Conservation (phyloP, 2,329 filamentous ascomycete species). For the Fusarium irregulare region DNA sequence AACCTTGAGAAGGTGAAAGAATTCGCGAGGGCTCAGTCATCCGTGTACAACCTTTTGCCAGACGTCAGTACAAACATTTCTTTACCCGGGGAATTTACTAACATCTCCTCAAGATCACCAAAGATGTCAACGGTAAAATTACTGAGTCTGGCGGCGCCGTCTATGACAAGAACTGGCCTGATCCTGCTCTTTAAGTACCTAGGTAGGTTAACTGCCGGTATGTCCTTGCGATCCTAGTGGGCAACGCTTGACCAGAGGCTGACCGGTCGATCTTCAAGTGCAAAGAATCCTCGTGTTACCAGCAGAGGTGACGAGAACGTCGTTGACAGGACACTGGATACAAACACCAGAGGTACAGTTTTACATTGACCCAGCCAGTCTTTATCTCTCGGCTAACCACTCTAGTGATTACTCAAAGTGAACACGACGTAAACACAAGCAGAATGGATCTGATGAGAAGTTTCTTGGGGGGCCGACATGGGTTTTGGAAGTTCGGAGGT, state of each 20-base stretch:
- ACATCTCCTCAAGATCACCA: neutral
- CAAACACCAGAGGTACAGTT: neutral
- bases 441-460: neutral
- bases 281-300: neutral
- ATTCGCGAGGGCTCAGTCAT: accelerated
- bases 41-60: accelerated
- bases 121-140: neutral
- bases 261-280: neutral
- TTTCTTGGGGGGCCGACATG: too few relatives aligned
- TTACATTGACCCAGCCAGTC: neutral
- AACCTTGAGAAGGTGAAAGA: accelerated
- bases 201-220: neutral
- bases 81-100: accelerated
- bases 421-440: neutral
- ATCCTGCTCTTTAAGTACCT: too few relatives aligned
- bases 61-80: neutral
- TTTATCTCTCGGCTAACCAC: neutral
- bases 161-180: too few relatives aligned
- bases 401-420: neutral
- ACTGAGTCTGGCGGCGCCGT: too few relatives aligned
- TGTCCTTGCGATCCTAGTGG: neutral
- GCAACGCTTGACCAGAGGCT: neutral
- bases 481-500: neutral
- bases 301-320: neutral
- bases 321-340: neutral